Percentiles rank a stretch among this genome's conserved stretches.
Evolutionary conservation across 2,329 filamentous ascomycete species (phyloP).

Genomic region (Simplicillium aogashimaense): DNA sequence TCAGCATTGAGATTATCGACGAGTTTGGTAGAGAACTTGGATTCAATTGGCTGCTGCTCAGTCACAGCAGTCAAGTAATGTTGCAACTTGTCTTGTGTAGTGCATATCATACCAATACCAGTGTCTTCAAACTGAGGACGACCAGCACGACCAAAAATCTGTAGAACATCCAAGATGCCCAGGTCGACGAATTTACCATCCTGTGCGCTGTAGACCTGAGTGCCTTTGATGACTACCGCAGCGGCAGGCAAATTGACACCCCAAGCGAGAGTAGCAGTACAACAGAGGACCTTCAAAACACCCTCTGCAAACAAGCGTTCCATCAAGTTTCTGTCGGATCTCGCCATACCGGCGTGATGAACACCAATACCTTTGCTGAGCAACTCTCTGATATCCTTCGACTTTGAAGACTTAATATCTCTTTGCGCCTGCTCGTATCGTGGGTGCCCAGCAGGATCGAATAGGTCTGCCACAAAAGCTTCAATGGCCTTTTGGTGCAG

Average conservation of each 20-base stretch:
- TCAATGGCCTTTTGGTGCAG: slow-evolving; percentile 81
- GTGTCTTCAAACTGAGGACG: slow-evolving; percentile 96
- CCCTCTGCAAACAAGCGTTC: slow-evolving; percentile 86
- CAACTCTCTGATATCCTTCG: slow-evolving; percentile 78
- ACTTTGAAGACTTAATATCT: slow-evolving; percentile 79
- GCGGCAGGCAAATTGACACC: slow-evolving; percentile 97
- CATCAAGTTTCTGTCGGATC: slow-evolving; percentile 90
- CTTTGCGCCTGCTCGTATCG: slow-evolving; percentile 69
- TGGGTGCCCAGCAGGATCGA: slow-evolving; percentile 72
- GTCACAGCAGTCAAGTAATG: slow-evolving; percentile 92
- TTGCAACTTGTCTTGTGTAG: slow-evolving; percentile 82
- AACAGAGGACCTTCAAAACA: slow-evolving; percentile 94
- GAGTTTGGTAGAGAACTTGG: slow-evolving; percentile 85
- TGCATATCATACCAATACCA: slow-evolving; percentile 97
- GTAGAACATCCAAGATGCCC: slow-evolving; percentile 90
- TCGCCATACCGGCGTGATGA: slow-evolving; percentile 93
- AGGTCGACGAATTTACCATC: slow-evolving; percentile 95
- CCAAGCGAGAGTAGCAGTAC: slow-evolving; percentile 96
- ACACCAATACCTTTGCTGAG: slow-evolving; percentile 86
- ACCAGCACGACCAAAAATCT: slow-evolving; percentile 97
- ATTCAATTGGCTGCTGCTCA: slow-evolving; percentile 93
- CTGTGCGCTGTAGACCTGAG: slow-evolving; percentile 91
- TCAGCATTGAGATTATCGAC: slow-evolving; percentile 97
- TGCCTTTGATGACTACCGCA: slow-evolving; percentile 96
- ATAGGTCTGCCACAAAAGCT: slow-evolving; percentile 66